phyloP scores from a whole-genome alignment of 2,329 filamentous ascomycete genomes.

The Rutstroemia sp. region DNA sequence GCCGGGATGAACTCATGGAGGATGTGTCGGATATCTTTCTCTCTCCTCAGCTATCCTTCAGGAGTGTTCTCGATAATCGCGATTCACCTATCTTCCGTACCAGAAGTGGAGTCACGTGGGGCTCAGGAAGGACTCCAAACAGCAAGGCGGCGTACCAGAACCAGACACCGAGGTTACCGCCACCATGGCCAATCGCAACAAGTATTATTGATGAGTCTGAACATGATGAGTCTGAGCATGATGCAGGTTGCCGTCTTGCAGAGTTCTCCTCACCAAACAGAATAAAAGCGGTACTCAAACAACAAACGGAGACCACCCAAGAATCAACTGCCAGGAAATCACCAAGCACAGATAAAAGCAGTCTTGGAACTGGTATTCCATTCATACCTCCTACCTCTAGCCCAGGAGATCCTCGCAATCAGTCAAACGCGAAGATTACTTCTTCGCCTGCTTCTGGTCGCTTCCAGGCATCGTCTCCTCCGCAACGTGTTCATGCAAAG shows the following conservation, averaged over 20 bases:
- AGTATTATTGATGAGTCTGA: constrained; percentile 42
- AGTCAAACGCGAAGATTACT: neutral
- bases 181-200: constrained; percentile 20
- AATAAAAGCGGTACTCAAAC: constrained; percentile 42
- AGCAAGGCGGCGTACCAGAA: neutral
- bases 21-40: neutral
- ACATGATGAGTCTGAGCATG: constrained; percentile 44
- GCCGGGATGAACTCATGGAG: neutral
- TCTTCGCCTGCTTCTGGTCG: neutral
- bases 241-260: constrained; percentile 20
- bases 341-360: neutral
- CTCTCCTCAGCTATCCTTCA: constrained; percentile 25
- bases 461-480: neutral
- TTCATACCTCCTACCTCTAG: neutral
- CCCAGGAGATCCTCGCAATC: neutral
- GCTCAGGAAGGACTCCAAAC: neutral
- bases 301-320: constrained; percentile 27
- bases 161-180: constrained; percentile 13
- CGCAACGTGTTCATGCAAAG: neutral
- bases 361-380: neutral
- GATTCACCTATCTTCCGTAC: constrained; percentile 23
- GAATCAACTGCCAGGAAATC: constrained; percentile 11
- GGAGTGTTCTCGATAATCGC: constrained; percentile 23
- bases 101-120: neutral
- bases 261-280: constrained; percentile 42